Percentiles rank a stretch among this genome's conserved stretches.
Conservation (phyloP, 2,329 filamentous ascomycete species). For the Chaetomium olivaceum region DNA sequence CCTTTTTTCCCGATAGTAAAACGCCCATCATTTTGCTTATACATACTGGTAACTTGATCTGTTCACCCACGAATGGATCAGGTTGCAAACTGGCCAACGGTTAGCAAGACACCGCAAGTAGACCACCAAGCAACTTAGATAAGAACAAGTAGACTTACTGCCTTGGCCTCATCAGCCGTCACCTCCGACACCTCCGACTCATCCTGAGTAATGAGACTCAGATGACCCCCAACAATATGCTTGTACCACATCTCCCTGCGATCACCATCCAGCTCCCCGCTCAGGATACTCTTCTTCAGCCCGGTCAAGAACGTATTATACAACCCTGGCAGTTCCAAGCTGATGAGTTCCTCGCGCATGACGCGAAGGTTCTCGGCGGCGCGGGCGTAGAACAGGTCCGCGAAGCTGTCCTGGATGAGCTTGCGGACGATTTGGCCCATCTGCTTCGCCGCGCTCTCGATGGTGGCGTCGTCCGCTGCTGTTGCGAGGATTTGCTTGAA, state of each 20-base stretch:
- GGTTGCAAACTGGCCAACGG: slow-evolving; percentile 18
- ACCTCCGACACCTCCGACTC: slow-evolving; percentile 66
- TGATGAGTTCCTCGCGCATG: slow-evolving; percentile 74
- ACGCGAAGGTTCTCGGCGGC: slow-evolving; percentile 75
- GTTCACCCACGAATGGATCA: neutral
- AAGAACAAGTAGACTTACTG: slow-evolving; percentile 43
- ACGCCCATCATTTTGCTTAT: neutral
- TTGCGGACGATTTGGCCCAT: slow-evolving; percentile 70
- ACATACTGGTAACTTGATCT: neutral
- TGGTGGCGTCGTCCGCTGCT: slow-evolving; percentile 59
- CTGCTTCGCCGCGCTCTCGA: slow-evolving; percentile 70
- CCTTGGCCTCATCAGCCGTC: slow-evolving; percentile 68
- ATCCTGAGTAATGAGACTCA: slow-evolving; percentile 71
- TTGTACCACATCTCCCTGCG: slow-evolving; percentile 77
- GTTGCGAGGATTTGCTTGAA: slow-evolving; percentile 77
- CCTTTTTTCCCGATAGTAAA: no score
- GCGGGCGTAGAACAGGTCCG: slow-evolving; percentile 70
- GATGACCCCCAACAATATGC: slow-evolving; percentile 62
- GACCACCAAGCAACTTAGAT: neutral
- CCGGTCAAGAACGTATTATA: slow-evolving; percentile 74
- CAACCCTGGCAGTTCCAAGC: slow-evolving; percentile 70
- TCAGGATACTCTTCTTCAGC: slow-evolving; percentile 71
- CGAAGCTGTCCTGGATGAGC: slow-evolving; percentile 71
- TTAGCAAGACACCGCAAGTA: slow-evolving; percentile 11
- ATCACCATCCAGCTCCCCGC: slow-evolving; percentile 72